A percentile compares a stretch with the other conserved stretches of the same genome.
Evolutionary conservation across 768 basidiomycete species (phyloP).

Genomic region (Galerina sulciceps): DNA sequence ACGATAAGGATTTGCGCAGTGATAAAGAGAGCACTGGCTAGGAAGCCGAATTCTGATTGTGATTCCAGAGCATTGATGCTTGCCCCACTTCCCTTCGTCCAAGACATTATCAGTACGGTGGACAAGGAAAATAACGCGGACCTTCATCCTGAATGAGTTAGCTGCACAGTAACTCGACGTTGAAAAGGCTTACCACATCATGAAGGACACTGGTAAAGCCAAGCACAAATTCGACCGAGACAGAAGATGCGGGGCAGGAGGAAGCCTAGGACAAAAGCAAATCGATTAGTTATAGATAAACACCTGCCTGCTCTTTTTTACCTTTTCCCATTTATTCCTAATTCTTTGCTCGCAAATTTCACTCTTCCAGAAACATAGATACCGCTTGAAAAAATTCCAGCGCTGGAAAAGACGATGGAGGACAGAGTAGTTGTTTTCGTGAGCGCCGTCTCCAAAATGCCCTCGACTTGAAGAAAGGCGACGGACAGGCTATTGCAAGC

Average conservation of each 20-base stretch:
- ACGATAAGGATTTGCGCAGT: too few relatives aligned
- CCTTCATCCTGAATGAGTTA: not conserved
- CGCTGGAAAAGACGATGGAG: not conserved
- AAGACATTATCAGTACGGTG: not conserved
- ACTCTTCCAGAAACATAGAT: not conserved
- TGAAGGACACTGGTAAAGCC: not conserved
- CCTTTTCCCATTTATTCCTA: constrained; percentile 1
- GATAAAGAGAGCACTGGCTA: too few relatives aligned
- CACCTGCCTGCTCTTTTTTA: not conserved
- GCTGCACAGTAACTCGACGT: not conserved
- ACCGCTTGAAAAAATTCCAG: not conserved
- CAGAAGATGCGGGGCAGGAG: not conserved
- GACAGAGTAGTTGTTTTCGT: not conserved
- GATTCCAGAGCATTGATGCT: too few relatives aligned
- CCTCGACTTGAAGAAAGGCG: constrained; percentile 1
- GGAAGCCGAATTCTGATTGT: too few relatives aligned
- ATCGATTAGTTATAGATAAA: too few relatives aligned
- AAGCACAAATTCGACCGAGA: not conserved
- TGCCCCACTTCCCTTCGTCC: not conserved
- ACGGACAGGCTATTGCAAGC: not conserved
- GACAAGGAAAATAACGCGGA: not conserved
- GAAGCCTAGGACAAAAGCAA: not conserved
- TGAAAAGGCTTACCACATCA: not conserved
- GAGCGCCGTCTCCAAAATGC: not conserved
- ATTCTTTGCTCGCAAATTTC: not conserved